These are phyloP conservation scores for Arthrobotrys megalospora DNA, from an alignment of 2,329 filamentous ascomycete species.

Conservation along the genomic window DNA sequence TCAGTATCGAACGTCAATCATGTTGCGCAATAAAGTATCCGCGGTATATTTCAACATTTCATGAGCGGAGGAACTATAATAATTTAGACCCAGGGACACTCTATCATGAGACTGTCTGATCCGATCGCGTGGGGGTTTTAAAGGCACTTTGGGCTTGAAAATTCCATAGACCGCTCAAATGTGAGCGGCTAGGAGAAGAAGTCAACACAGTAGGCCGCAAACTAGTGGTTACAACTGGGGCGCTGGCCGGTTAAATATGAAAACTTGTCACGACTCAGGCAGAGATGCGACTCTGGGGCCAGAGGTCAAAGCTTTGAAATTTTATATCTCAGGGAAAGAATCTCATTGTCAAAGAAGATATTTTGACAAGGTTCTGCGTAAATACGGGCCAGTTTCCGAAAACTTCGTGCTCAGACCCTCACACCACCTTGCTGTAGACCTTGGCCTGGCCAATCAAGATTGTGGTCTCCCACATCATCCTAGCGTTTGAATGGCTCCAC, in stretches of 20 bases:
- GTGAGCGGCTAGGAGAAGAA: conserved; percentile 9
- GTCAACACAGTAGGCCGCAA: neutral
- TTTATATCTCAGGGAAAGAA: conserved; percentile 54
- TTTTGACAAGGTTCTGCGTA: conserved; percentile 53
- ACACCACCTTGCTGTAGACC: conserved; percentile 21
- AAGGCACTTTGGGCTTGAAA: conserved; percentile 4
- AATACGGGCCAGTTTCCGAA: conserved; percentile 61
- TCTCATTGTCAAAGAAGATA: conserved; percentile 22
- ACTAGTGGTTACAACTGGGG: conserved; percentile 14
- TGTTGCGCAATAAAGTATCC: conserved; percentile 19
- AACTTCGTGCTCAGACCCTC: conserved; percentile 49
- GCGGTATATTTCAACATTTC: conserved; percentile 14
- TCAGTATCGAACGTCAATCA: neutral
- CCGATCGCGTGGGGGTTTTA: conserved; percentile 34
- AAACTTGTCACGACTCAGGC: conserved; percentile 44
- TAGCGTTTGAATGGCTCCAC: conserved; percentile 48
- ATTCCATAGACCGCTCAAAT: neutral
- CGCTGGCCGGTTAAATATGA: conserved; percentile 53
- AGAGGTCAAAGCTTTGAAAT: conserved; percentile 57
- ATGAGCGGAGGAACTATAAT: neutral
- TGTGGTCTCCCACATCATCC: conserved; percentile 37
- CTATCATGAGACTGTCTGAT: conserved; percentile 22
- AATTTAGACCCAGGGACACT: neutral
- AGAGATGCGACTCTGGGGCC: conserved; percentile 21
- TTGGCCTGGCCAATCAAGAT: conserved; percentile 18